phyloP scores from a whole-genome alignment of 805 yeast genomes.

The Candida taoyuanica region DNA sequence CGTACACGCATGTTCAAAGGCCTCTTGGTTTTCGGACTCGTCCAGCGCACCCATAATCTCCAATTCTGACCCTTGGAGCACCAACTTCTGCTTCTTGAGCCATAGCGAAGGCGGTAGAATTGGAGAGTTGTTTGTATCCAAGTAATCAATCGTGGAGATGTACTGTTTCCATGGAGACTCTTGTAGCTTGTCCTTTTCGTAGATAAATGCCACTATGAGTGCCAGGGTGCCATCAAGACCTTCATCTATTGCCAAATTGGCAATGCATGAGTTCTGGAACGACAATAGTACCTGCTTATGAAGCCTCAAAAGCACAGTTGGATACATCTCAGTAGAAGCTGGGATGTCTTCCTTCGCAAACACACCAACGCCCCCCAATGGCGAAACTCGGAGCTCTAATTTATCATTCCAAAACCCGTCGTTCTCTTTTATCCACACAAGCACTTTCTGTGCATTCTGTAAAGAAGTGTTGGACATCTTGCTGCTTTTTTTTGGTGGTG shows the following conservation, averaged over 20 bases:
- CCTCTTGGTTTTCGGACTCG: slow-evolving; percentile 35
- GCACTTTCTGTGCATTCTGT: slow-evolving; percentile 20
- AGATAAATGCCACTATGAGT: slow-evolving; percentile 63
- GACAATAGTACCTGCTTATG: slow-evolving; percentile 60
- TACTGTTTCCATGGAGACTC: slow-evolving; percentile 79
- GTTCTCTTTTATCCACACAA: slow-evolving; percentile 49
- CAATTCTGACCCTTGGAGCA: slow-evolving; percentile 53
- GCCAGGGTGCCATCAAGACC: slow-evolving; percentile 61
- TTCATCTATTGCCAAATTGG: slow-evolving; percentile 61
- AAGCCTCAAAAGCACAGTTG: slow-evolving; percentile 43
- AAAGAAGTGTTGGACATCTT: slow-evolving; percentile 31
- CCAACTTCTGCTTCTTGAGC: slow-evolving; percentile 43
- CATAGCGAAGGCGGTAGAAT: slow-evolving; percentile 63
- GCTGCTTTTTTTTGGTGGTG: no score
- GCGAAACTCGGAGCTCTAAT: slow-evolving; percentile 43
- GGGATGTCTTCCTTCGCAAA: slow-evolving; percentile 32
- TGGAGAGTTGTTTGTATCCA: slow-evolving; percentile 28
- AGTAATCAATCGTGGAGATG: slow-evolving; percentile 44
- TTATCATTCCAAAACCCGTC: slow-evolving; percentile 50
- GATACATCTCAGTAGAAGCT: no score
- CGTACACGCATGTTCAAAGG: slow-evolving; percentile 34
- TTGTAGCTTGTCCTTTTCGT: slow-evolving; percentile 56
- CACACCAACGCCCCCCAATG: slow-evolving; percentile 69
- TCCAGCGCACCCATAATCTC: slow-evolving; percentile 61
- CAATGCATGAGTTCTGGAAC: slow-evolving; percentile 53